Percentiles rank a stretch among this genome's conserved stretches.
Conservation (phyloP, 2,329 filamentous ascomycete species). For the Epichloe sp. region DNA sequence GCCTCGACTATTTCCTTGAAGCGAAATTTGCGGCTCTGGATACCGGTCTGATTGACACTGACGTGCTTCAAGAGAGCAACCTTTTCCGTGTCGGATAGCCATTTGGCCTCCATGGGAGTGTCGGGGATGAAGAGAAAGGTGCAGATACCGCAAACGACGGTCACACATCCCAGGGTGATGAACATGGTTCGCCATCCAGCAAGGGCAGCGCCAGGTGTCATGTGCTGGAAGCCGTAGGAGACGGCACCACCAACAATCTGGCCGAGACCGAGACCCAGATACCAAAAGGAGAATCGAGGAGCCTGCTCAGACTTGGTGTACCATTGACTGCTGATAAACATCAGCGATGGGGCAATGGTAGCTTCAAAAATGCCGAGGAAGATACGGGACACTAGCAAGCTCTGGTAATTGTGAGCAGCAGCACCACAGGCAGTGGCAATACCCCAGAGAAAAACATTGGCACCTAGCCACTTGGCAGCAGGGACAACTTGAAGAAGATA, state of each 20-base stretch:
- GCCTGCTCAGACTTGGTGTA: constrained; percentile 50
- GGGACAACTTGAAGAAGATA: constrained; percentile 48
- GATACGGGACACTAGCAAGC: constrained; percentile 40
- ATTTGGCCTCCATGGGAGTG: constrained; percentile 33
- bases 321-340: constrained; percentile 48
- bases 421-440: constrained; percentile 40
- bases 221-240: constrained; percentile 44
- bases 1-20: constrained; percentile 38
- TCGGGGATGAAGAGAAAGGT: constrained; percentile 23
- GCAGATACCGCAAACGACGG: constrained; percentile 19
- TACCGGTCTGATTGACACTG: constrained; percentile 44
- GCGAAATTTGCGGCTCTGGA: constrained; percentile 40
- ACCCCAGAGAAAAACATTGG: constrained; percentile 47
- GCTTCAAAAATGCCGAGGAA: constrained; percentile 50
- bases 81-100: constrained; percentile 34
- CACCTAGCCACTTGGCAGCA: constrained; percentile 45
- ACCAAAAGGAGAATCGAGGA: constrained; percentile 48
- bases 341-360: constrained; percentile 44
- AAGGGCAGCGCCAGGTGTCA: constrained; percentile 35
- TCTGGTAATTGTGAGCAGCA: constrained; percentile 38
- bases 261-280: constrained; percentile 43
- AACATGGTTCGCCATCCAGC: constrained; percentile 61
- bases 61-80: constrained; percentile 38
- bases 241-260: constrained; percentile 54
- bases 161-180: constrained; percentile 47